Evolutionary conservation across 805 yeast species (phyloP).

Genomic region (Candida manassasensis): DNA sequence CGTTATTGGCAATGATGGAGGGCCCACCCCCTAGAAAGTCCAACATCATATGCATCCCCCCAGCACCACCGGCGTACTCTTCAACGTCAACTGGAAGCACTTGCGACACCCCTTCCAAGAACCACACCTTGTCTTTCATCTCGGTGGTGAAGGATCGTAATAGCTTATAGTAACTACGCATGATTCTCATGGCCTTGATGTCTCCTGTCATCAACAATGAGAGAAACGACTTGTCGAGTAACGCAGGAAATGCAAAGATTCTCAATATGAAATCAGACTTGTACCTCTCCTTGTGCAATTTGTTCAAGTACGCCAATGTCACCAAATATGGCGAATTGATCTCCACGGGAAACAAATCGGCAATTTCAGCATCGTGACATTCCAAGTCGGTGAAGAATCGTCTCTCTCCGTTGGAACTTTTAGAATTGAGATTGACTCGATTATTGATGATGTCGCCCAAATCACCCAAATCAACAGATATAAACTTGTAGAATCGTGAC

Average conservation of each 20-base stretch:
- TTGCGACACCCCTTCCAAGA: slow-evolving; percentile 83
- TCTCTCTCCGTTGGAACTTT: slow-evolving; percentile 14
- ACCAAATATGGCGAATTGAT: slow-evolving; percentile 79
- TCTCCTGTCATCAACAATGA: slow-evolving; percentile 81
- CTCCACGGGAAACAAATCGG: slow-evolving; percentile 82
- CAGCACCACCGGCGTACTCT: slow-evolving; percentile 79
- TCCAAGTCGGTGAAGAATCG: slow-evolving; percentile 52
- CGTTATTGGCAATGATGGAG: slow-evolving; percentile 32
- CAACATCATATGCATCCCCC: slow-evolving; percentile 89
- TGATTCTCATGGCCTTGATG: slow-evolving; percentile 80
- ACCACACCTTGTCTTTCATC: slow-evolving; percentile 90
- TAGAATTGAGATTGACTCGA: slow-evolving; percentile 24
- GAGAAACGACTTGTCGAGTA: slow-evolving; percentile 75
- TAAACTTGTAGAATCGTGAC: slow-evolving; percentile 40
- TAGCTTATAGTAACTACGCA: slow-evolving; percentile 81
- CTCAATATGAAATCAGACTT: slow-evolving; percentile 82
- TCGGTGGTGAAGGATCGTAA: slow-evolving; percentile 78
- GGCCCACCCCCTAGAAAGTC: slow-evolving; percentile 75
- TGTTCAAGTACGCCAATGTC: slow-evolving; percentile 83
- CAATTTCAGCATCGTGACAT: slow-evolving; percentile 82
- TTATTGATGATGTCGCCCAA: slow-evolving; percentile 65
- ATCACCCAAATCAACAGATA: slow-evolving; percentile 84
- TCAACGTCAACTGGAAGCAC: slow-evolving; percentile 91
- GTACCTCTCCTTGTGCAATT: slow-evolving; percentile 73
- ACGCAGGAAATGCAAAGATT: slow-evolving; percentile 89